These are phyloP conservation scores for Tetrapisispora taiwanensis DNA, from an alignment of 805 yeast species.

Conservation along the genomic window DNA sequence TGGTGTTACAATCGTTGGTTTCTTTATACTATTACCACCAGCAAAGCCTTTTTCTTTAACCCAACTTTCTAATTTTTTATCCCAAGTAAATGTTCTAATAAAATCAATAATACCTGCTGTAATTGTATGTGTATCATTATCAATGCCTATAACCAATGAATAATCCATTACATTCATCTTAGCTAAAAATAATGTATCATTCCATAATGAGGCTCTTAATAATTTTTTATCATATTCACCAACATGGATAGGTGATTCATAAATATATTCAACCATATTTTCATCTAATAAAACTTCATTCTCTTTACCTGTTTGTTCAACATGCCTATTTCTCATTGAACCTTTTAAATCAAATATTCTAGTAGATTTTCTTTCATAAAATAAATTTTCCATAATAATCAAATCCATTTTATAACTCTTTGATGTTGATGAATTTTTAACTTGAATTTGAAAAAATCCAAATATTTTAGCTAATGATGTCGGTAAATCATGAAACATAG, in stretches of 20 bases:
- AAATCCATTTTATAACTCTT: conserved; percentile 79
- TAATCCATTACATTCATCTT: conserved; percentile 99
- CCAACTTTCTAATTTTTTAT: conserved; percentile 96
- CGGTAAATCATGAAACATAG: conserved; percentile 87
- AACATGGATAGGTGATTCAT: conserved; percentile 90
- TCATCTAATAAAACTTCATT: conserved; percentile 93
- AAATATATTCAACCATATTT: conserved; percentile 95
- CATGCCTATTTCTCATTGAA: conserved; percentile 95
- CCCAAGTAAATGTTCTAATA: conserved; percentile 96
- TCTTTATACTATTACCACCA: conserved; percentile 64
- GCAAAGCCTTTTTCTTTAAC: conserved; percentile 86
- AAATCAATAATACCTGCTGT: conserved; percentile 93
- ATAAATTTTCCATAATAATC: conserved; percentile 89
- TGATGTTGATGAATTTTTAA: conserved; percentile 57
- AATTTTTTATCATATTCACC: conserved; percentile 83
- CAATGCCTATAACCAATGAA: conserved; percentile 88
- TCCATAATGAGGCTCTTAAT: conserved; percentile 82
- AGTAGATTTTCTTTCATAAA: conserved; percentile 70
- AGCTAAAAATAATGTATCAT: conserved; percentile 85
- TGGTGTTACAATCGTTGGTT: conserved; percentile 96
- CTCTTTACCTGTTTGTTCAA: conserved; percentile 89
- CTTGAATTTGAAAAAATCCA: conserved; percentile 91
- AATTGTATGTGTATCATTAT: conserved; percentile 51
- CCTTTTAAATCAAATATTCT: conserved; percentile 94
- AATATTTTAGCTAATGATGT: conserved; percentile 90